Evolutionary conservation across 1,284 basidiomycete genomes (phyloP).

Genomic region (Boletus calvinii): DNA sequence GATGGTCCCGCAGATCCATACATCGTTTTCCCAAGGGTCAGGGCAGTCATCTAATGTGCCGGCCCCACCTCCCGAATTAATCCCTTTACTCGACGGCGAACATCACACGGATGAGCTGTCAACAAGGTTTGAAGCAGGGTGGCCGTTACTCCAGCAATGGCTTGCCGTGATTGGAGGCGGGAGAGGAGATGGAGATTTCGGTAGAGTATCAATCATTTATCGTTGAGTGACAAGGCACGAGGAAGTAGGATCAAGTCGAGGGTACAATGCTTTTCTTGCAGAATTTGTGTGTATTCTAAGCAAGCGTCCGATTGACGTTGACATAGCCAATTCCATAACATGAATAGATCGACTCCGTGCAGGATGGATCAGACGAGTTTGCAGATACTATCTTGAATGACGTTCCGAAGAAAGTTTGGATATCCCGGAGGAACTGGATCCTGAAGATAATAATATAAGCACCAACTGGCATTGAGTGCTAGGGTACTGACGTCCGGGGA

Average conservation of each 20-base stretch:
- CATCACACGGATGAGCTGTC: constrained; percentile 92
- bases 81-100: constrained; percentile 75
- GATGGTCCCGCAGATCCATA: constrained; percentile 32
- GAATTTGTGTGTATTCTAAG: constrained; percentile 36
- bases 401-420: constrained; percentile 79
- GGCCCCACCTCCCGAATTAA: constrained; percentile 53
- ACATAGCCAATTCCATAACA: constrained; percentile 79
- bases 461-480: background rate
- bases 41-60: constrained; percentile 16
- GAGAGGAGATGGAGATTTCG: constrained; percentile 46
- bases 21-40: constrained; percentile 29
- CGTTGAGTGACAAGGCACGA: constrained; percentile 21
- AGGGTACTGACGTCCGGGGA: constrained; percentile 66
- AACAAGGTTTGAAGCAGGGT: constrained; percentile 78
- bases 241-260: background rate
- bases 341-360: constrained; percentile 64
- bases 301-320: constrained; percentile 72
- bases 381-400: constrained; percentile 56
- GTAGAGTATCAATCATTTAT: constrained; percentile 53
- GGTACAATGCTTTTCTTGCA: background rate
- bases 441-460: constrained; percentile 42
- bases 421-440: constrained; percentile 87
- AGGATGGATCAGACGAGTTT: constrained; percentile 48
- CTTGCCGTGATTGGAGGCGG: constrained; percentile 64
- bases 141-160: constrained; percentile 81